Percentiles rank a stretch among this genome's conserved stretches.
Conservation (phyloP, 192 early-diverging fungal species). For the Coemansia sp. region DNA sequence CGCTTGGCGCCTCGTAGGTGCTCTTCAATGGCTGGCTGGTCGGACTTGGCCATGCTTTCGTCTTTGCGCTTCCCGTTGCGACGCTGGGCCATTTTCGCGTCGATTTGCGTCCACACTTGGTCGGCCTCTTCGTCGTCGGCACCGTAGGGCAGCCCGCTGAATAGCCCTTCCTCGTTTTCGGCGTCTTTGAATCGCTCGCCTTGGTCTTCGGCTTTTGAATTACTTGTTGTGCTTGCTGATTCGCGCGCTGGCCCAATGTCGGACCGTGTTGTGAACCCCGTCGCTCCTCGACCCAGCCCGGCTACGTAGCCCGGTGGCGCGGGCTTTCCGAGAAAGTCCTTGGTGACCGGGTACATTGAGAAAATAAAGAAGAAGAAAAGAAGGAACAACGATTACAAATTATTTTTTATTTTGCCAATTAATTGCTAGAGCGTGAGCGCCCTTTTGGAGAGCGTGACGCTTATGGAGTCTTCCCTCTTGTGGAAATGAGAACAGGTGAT, state of each 20-base stretch:
- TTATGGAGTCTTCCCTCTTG: too few species aligned
- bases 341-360: conserved; percentile 48
- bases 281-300: conserved; percentile 93
- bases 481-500: too few species aligned
- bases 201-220: conserved; percentile 9
- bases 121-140: conserved; percentile 98
- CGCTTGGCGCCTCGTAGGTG: conserved; percentile 92
- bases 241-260: conserved; percentile 98
- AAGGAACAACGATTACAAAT: background rate
- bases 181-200: conserved; percentile 70
- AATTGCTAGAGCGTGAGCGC: background rate
- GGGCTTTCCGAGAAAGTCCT: conserved; percentile 91
- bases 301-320: conserved; percentile 97
- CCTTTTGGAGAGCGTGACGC: too few species aligned
- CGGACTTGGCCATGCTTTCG: conserved; percentile 63
- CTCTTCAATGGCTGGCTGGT: conserved; percentile 78
- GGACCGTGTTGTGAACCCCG: conserved; percentile 96
- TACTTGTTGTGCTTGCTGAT: conserved; percentile 34
- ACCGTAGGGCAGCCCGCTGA: conserved; percentile 83
- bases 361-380: background rate
- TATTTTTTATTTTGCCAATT: background rate
- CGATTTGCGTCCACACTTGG: conserved; percentile 83
- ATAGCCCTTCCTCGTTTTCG: conserved; percentile 92
- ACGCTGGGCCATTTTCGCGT: conserved; percentile 86
- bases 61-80: conserved; percentile 63